phyloP scores from a whole-genome alignment of 2,329 filamentous ascomycete species.

The Colletotrichum sp. region DNA sequence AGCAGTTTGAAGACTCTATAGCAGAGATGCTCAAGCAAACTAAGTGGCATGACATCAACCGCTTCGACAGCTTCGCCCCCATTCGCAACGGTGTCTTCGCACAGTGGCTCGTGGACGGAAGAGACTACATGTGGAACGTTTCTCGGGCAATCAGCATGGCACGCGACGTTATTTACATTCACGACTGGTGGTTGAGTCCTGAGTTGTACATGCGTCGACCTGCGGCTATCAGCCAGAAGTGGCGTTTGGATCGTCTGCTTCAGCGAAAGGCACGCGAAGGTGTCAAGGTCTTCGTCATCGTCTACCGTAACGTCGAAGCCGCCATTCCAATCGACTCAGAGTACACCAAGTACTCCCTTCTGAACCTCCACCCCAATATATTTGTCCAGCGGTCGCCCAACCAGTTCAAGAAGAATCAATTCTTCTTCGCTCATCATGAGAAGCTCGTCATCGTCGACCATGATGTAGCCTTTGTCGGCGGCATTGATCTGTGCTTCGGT shows the following conservation, averaged over 20 bases:
- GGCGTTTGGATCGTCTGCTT: constrained; percentile 92
- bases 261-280: constrained; percentile 93
- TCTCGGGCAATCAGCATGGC: constrained; percentile 97
- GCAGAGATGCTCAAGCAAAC: constrained; percentile 83
- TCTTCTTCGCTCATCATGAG: constrained; percentile 99
- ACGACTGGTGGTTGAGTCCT: constrained; percentile 98
- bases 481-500: constrained; percentile 95
- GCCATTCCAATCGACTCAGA: constrained; percentile 98
- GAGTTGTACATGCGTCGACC: constrained; percentile 95
- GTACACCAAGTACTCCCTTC: constrained; percentile 94
- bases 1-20: constrained; percentile 94
- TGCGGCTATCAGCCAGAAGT: constrained; percentile 95
- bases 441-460: constrained; percentile 98
- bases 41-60: constrained; percentile 80
- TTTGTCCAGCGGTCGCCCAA: constrained; percentile 97
- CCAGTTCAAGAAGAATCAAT: constrained; percentile 98
- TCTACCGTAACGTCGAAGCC: constrained; percentile 97
- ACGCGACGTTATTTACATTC: constrained; percentile 97
- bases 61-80: constrained; percentile 93
- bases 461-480: constrained; percentile 92
- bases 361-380: constrained; percentile 95
- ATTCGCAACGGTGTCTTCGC: constrained; percentile 86
- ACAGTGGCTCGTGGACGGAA: constrained; percentile 94
- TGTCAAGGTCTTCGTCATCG: constrained; percentile 96
- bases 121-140: constrained; percentile 99